A percentile compares a stretch with the other conserved stretches of the same genome.
Conservation (phyloP, 805 yeast genomes). For the Lipomyces lipofer region DNA sequence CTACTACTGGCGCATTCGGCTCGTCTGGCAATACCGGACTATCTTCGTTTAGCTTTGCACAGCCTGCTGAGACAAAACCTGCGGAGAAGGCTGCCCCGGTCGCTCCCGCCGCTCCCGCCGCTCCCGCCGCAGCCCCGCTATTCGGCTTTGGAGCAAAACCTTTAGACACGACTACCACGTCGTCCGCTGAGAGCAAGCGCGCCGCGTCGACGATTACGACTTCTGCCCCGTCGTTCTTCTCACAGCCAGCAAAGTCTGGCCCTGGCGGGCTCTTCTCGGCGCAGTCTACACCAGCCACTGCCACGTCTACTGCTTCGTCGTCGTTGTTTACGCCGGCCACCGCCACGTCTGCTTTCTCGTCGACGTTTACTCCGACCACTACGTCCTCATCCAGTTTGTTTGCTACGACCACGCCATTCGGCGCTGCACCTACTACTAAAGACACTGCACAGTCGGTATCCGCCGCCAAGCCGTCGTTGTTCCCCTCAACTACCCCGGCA, state of each 20-base stretch:
- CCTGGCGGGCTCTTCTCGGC: too few relatives aligned
- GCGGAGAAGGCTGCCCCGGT: constrained; percentile 18
- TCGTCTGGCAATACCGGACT: constrained; percentile 15
- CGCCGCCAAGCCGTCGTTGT: constrained; percentile 1
- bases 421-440: background rate
- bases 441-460: background rate
- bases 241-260: too few relatives aligned
- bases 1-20: constrained; percentile 28
- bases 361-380: too few relatives aligned
- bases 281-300: too few relatives aligned
- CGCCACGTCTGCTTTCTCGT: too few relatives aligned
- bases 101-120: constrained; percentile 10
- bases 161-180: constrained; percentile 1
- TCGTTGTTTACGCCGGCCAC: too few relatives aligned
- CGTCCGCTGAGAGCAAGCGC: constrained; percentile 26
- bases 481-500: constrained; percentile 6
- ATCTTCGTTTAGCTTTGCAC: too few relatives aligned
- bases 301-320: too few relatives aligned
- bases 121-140: constrained; percentile 5
- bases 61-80: too few relatives aligned
- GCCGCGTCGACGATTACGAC: constrained; percentile 17
- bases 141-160: constrained; percentile 4
- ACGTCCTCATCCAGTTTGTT: too few relatives aligned
- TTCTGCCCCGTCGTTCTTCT: constrained; percentile 5
- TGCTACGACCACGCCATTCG: too few relatives aligned